phyloP scores from a whole-genome alignment of 2,329 filamentous ascomycete genomes.

The Colletotrichum sp. region DNA sequence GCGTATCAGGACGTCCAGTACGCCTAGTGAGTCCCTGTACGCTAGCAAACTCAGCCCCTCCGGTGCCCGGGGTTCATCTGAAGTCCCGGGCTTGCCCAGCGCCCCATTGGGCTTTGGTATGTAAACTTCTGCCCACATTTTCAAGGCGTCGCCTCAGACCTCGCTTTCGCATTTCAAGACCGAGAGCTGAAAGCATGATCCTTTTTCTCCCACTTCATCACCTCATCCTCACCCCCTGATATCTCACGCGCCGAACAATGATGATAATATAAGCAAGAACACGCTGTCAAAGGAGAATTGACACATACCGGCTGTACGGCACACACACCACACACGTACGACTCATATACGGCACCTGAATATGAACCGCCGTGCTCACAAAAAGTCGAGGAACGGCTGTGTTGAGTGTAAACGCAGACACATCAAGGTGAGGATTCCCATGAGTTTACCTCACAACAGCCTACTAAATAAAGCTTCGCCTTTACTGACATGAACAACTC shows the following conservation, averaged over 20 bases:
- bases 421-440: conserved; percentile 29
- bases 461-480: background rate
- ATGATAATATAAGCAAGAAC: background rate
- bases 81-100: background rate
- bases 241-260: background rate
- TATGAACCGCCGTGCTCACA: conserved; percentile 24
- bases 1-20: background rate
- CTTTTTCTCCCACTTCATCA: background rate
- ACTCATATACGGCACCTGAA: background rate
- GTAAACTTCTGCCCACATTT: background rate
- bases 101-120: background rate
- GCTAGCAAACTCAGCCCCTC: background rate
- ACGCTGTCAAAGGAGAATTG: background rate
- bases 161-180: background rate
- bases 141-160: background rate
- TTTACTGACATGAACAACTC: background rate
- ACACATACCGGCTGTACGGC: background rate
- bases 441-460: background rate
- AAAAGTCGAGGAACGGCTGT: conserved; percentile 36
- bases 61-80: background rate
- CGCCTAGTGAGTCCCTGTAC: background rate
- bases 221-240: background rate
- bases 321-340: background rate
- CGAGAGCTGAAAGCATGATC: background rate
- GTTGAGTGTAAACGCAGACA: conserved; percentile 35